These are phyloP conservation scores for Fusarium lateritium DNA, from an alignment of 2,329 filamentous ascomycete genomes.

Conservation along the genomic window DNA sequence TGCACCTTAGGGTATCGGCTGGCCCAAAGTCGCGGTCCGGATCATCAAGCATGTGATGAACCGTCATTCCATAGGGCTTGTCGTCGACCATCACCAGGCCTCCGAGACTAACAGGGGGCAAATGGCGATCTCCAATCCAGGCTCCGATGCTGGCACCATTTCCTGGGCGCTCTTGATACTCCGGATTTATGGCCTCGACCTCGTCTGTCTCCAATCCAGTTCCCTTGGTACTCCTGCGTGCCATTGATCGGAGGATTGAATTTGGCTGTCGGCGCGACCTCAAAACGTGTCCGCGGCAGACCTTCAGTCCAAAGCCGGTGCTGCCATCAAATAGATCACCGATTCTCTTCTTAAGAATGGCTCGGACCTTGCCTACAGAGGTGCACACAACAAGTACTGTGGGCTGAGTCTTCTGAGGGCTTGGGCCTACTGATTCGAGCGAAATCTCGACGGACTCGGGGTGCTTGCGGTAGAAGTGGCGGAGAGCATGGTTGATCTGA, in stretches of 20 bases:
- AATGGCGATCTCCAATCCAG: constrained; percentile 85
- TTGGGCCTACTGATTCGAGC: constrained; percentile 80
- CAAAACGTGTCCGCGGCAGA: constrained; percentile 78
- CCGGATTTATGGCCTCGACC: constrained; percentile 73
- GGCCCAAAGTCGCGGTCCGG: constrained; percentile 63
- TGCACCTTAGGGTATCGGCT: constrained; percentile 55
- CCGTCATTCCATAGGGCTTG: constrained; percentile 92
- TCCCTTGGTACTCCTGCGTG: constrained; percentile 49
- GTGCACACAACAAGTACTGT: constrained; percentile 85
- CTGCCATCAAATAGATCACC: constrained; percentile 74
- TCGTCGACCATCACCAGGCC: constrained; percentile 89
- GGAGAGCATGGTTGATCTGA: constrained; percentile 79
- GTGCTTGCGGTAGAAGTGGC: constrained; percentile 79
- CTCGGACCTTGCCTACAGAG: constrained; percentile 79
- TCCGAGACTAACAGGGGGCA: constrained; percentile 92
- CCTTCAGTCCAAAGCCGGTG: constrained; percentile 75
- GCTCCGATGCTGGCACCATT: constrained; percentile 96
- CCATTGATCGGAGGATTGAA: constrained; percentile 53
- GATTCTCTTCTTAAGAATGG: constrained; percentile 78
- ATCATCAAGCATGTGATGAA: constrained; percentile 94
- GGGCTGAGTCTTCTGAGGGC: constrained; percentile 74
- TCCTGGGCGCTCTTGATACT: constrained; percentile 82
- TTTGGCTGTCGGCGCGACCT: constrained; percentile 67
- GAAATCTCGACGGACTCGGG: constrained; percentile 85
- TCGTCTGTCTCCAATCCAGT: constrained; percentile 57